Evolutionary conservation across 192 early-diverging fungal genomes (phyloP), one percentile per base, ranked within the genome.

Genomic region (Chytriomyces sp.): DNA sequence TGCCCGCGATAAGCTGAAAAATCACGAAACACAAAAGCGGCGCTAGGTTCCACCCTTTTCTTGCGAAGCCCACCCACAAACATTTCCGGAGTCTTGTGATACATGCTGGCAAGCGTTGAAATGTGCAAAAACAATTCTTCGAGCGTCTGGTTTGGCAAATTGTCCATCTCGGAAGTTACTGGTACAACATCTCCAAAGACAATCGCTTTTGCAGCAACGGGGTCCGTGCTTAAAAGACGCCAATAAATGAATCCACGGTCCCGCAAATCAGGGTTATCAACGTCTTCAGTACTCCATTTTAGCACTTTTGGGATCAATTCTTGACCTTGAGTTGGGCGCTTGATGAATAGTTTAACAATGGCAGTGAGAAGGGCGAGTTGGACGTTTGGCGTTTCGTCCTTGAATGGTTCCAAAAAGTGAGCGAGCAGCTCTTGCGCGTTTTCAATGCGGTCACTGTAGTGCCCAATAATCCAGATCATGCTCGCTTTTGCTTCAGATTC

Each of bases 181-280:
- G 95, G 91, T 5, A 95, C 94, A 80, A 93, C 95, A 47, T 97
- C 95, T 3, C 92, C 89, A 45, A 99, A 85, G 8, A 94, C 95
- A 13, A 99, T 94, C 6, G 92, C 85, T 86, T 96, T 95, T 16
- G 96, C 96, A 6, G 95, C 93, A 75, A 94, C 90, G 7, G 97
- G 97, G 82, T 96, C 93, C 20, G 95, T 93, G 5, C 94, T 96
- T 3, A 99, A 84, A 71, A 99, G 84, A 68, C 97, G 87, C 97
- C 97, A 99, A 85, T 99, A 99, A 49, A 99, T 87, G 78, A 96
- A 99, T 6, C 96, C 97, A 18, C 97, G 89, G 78, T 99, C 97
- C 43, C 97, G 89, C 35, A 97, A 92, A 80, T 99, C 97, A 7
- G 97, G 94, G 80, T 96, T 97, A 70, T 97, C 94, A 74, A 90